Conservation (phyloP, 139 green algal genomes). For the Volvox reticuliferus region DNA sequence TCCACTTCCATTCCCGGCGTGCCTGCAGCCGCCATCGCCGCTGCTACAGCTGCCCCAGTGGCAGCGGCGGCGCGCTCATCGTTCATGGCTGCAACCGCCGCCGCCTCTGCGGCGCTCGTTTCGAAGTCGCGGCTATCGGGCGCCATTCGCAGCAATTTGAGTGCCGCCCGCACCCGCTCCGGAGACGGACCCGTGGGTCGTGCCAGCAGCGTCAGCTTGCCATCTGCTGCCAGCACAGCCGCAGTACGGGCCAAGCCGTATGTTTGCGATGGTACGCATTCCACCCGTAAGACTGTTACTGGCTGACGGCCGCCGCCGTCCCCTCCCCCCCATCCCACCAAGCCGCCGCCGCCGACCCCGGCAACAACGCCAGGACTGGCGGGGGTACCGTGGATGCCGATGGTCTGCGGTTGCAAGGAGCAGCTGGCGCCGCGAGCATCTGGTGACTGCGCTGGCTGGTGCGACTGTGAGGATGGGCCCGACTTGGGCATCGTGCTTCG, state of each 20-base stretch:
- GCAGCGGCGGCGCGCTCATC: background rate
- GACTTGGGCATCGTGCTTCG: background rate
- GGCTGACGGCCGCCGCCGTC: background rate
- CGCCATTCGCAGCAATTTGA: slow-evolving; percentile 12
- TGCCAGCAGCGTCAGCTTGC: slow-evolving; percentile 31
- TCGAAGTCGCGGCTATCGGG: background rate
- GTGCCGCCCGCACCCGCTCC: slow-evolving; percentile 15
- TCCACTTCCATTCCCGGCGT: slow-evolving; percentile 8
- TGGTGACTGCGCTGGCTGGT: background rate
- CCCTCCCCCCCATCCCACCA: background rate
- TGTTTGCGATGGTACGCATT: slow-evolving; percentile 30
- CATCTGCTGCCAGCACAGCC: slow-evolving; percentile 12
- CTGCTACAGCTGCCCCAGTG: background rate
- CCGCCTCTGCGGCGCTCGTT: background rate
- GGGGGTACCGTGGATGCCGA: slow-evolving; percentile 17
- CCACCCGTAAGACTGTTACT: background rate
- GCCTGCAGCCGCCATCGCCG: background rate
- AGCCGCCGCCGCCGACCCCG: background rate
- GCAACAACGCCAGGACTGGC: too few species aligned
- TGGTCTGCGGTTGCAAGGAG: slow-evolving; percentile 1
- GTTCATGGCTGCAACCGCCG: background rate
- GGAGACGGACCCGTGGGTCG: slow-evolving; percentile 1
- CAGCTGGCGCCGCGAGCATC: background rate
- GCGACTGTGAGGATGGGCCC: background rate
- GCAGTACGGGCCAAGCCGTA: slow-evolving; percentile 18